Evolutionary conservation across 257 asterid genomes (phyloP).

Genomic region (Linderniella brevidens): DNA sequence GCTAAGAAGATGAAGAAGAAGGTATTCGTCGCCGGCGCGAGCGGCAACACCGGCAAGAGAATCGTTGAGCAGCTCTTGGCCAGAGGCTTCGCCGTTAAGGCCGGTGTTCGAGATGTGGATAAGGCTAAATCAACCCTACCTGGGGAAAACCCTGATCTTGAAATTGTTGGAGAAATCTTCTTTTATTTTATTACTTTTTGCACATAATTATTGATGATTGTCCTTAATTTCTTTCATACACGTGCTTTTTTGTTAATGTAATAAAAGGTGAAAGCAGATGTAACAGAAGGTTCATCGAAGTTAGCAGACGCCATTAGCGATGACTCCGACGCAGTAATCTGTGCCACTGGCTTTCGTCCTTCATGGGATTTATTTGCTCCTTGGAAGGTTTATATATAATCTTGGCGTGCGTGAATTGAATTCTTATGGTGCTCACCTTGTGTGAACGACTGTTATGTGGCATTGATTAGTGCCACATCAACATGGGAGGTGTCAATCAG

Average conservation of each 20-base stretch:
- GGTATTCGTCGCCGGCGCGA: constrained; percentile 84
- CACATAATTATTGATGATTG: not conserved
- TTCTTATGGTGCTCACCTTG: too few species aligned
- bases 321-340: constrained; percentile 84
- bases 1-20: constrained; percentile 50
- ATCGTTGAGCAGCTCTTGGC: constrained; percentile 83
- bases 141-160: constrained; percentile 46
- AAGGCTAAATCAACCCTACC: constrained; percentile 64
- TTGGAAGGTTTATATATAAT: constrained; percentile 75
- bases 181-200: not conserved
- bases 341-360: constrained; percentile 83
- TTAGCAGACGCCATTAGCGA: constrained; percentile 74
- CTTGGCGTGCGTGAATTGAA: too few species aligned
- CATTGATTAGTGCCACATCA: too few species aligned
- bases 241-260: not conserved
- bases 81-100: constrained; percentile 78
- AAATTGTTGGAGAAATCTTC: constrained; percentile 39
- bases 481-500: too few species aligned
- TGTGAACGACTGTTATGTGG: too few species aligned
- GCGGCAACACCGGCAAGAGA: constrained; percentile 89
- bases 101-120: constrained; percentile 76
- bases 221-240: not conserved
- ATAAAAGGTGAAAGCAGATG: constrained; percentile 89
- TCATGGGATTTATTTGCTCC: constrained; percentile 74
- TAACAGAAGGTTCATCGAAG: constrained; percentile 67